A percentile compares a stretch with the other conserved stretches of the same genome.
Conservation (phyloP, 371 early-diverging fungal genomes). For the Gilbertella persicaria region DNA sequence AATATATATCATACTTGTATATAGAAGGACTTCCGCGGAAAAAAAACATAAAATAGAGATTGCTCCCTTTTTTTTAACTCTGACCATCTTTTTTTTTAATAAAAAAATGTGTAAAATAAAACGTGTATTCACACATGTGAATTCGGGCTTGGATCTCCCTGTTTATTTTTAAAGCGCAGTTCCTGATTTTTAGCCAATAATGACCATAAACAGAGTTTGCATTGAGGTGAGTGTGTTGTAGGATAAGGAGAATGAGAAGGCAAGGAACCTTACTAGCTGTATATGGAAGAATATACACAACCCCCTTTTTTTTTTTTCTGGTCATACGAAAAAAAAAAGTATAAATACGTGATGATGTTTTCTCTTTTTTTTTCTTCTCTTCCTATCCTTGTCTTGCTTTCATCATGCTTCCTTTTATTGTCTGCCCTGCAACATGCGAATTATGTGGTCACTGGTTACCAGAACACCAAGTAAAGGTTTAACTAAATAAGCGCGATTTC, state of each 20-base stretch:
- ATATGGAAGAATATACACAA: not conserved
- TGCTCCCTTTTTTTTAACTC: too few species aligned
- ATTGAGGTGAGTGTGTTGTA: not conserved
- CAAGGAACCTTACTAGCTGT: not conserved
- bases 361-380: not conserved
- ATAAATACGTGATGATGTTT: not conserved
- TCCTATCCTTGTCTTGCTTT: not conserved
- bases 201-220: too few species aligned
- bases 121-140: too few species aligned
- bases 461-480: conserved; percentile 24
- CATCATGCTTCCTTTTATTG: conserved; percentile 9
- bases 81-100: too few species aligned
- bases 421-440: conserved; percentile 37
- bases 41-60: too few species aligned
- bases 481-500: not conserved
- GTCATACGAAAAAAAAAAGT: not conserved
- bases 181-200: too few species aligned
- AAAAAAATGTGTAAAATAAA: too few species aligned
- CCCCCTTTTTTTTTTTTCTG: not conserved
- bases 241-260: not conserved
- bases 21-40: too few species aligned
- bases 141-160: too few species aligned
- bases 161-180: too few species aligned
- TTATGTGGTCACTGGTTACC: conserved; percentile 41
- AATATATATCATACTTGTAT: too few species aligned